Conservation (phyloP, 768 basidiomycete species). For the Rhodosporidiobolus sp. region DNA sequence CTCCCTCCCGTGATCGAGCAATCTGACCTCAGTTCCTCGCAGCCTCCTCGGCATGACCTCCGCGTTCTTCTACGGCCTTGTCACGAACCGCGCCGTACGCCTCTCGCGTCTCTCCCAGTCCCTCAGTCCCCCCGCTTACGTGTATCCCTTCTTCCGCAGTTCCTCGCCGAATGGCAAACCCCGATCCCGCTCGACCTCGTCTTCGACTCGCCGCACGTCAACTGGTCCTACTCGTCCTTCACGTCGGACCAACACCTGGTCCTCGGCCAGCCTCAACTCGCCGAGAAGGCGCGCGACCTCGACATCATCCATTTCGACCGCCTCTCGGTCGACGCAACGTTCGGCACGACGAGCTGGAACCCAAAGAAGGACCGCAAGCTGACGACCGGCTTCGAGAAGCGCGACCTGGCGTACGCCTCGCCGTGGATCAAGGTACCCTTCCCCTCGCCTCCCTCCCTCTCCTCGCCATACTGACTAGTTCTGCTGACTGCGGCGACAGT, state of each 20-base stretch:
- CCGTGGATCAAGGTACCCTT: constrained; percentile 32
- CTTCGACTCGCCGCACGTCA: constrained; percentile 33
- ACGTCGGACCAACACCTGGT: constrained; percentile 17
- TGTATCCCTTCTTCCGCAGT: neutral
- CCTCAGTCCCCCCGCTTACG: too few species aligned
- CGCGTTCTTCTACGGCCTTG: constrained; percentile 35
- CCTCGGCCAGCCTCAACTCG: constrained; percentile 16
- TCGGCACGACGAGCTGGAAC: constrained; percentile 31
- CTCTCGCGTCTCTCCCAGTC: too few species aligned
- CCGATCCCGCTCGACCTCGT: constrained; percentile 37
- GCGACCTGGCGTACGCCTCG: constrained; percentile 29
- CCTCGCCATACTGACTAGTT: neutral
- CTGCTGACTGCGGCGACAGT: neutral
- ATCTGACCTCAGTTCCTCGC: neutral
- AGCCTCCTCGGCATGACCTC: constrained; percentile 38
- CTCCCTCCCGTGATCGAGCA: neutral
- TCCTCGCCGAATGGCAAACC: constrained; percentile 37
- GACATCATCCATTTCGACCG: constrained; percentile 39
- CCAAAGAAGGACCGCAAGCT: neutral
- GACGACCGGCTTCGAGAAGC: constrained; percentile 29
- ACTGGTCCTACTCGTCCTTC: constrained; percentile 37
- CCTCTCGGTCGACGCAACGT: constrained; percentile 25
- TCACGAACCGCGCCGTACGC: constrained; percentile 33
- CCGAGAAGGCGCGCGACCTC: constrained; percentile 20
- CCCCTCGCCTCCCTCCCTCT: too few species aligned